A percentile compares a stretch with the other conserved stretches of the same genome.
phyloP scores from a whole-genome alignment of 768 basidiomycete genomes.

The Hericium rajendrae region DNA sequence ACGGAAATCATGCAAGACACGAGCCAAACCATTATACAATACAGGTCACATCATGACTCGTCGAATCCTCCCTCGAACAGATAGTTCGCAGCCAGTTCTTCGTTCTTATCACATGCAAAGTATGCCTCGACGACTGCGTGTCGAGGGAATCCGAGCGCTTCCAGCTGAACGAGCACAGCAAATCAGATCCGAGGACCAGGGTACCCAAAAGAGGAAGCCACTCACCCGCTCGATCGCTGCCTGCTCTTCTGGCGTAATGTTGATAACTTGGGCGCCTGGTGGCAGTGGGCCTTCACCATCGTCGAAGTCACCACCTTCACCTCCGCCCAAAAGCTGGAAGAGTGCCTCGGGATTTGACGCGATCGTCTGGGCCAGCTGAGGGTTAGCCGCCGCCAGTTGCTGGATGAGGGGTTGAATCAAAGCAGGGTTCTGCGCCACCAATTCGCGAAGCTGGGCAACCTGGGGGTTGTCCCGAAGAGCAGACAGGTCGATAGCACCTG shows the following conservation, averaged over 20 bases:
- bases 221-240: constrained; percentile 85
- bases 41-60: constrained; percentile 20
- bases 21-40: constrained; percentile 4
- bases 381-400: constrained; percentile 68
- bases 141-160: constrained; percentile 80
- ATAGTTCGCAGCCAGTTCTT: constrained; percentile 92
- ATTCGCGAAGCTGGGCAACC: constrained; percentile 61
- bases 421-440: constrained; percentile 69
- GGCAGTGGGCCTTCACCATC: constrained; percentile 27
- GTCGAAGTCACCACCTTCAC: constrained; percentile 29
- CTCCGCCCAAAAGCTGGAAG: constrained; percentile 46
- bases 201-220: constrained; percentile 6
- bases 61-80: constrained; percentile 70
- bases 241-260: constrained; percentile 78
- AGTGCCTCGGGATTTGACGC: constrained; percentile 66
- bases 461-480: constrained; percentile 54
- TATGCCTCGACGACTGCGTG: constrained; percentile 83
- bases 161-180: constrained; percentile 43
- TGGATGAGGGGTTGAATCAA: constrained; percentile 75
- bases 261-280: constrained; percentile 54
- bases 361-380: constrained; percentile 59
- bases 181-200: background rate
- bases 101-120: constrained; percentile 93
- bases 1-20: background rate
- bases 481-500: constrained; percentile 35